These are phyloP conservation scores for Pyricularia pennisetigena DNA, from an alignment of 2,329 filamentous ascomycete genomes.

Conservation along the genomic window DNA sequence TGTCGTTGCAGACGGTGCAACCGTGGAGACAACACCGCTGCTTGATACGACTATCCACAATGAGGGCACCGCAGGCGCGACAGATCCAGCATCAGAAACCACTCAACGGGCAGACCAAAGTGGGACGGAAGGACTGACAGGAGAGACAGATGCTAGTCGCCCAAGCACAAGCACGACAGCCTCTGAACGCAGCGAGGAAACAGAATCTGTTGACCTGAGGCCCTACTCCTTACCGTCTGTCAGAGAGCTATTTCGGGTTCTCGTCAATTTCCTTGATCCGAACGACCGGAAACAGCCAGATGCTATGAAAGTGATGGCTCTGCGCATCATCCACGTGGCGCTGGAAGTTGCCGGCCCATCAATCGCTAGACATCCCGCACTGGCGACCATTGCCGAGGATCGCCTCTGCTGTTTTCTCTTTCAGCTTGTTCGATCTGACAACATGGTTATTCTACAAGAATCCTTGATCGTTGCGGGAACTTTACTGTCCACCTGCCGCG, in stretches of 20 bases:
- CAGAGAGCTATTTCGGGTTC: conserved; percentile 82
- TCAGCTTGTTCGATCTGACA: conserved; percentile 91
- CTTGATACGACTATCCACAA: not conserved
- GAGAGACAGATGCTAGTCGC: conserved; percentile 7
- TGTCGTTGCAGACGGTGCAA: not conserved
- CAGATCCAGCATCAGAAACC: not conserved
- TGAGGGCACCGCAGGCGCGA: conserved; percentile 8
- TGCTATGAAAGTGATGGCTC: conserved; percentile 91
- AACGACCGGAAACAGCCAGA: conserved; percentile 90
- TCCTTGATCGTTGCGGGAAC: conserved; percentile 88
- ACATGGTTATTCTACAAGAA: conserved; percentile 88
- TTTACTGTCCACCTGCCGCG: conserved; percentile 78
- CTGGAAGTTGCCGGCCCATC: conserved; percentile 93
- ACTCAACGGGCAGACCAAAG: not conserved
- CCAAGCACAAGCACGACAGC: conserved; percentile 9
- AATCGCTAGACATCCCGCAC: conserved; percentile 81
- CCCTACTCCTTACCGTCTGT: conserved; percentile 94
- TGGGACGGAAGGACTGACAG: conserved; percentile 4
- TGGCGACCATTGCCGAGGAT: conserved; percentile 84
- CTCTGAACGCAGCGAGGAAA: conserved; percentile 16
- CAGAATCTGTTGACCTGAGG: conserved; percentile 51
- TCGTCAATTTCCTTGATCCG: conserved; percentile 89
- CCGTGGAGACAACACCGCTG: not conserved
- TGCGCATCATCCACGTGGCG: conserved; percentile 94
- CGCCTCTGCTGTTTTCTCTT: conserved; percentile 90